Evolutionary conservation across 495 filamentous ascomycete species (phyloP).

Genomic region (Podospora appendiculata): DNA sequence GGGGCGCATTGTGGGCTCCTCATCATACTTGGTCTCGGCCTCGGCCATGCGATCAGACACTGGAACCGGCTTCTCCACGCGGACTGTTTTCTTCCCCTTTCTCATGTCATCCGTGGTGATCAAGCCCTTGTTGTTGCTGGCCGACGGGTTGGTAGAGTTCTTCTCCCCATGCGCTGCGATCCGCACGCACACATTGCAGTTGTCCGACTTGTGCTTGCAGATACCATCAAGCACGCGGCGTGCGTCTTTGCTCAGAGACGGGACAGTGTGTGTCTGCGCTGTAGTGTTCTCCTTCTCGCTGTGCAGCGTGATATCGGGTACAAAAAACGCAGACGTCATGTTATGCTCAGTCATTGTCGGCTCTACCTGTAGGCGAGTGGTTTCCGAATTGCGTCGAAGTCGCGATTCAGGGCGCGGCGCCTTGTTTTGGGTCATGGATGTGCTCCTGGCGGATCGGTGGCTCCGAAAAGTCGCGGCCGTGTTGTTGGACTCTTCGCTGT

Average conservation of each 20-base stretch:
- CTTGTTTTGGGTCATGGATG: conserved; percentile 8
- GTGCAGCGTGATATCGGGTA: conserved; percentile 40
- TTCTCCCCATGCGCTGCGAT: conserved; percentile 36
- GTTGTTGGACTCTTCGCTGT: conserved; percentile 12
- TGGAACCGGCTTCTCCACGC: conserved; percentile 59
- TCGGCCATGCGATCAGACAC: conserved; percentile 55
- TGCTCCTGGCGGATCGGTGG: conserved; percentile 8
- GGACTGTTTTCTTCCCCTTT: conserved; percentile 46
- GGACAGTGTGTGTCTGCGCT: conserved; percentile 15
- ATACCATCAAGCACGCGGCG: conserved; percentile 53
- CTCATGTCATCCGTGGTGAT: conserved; percentile 21
- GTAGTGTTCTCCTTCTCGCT: conserved; percentile 16
- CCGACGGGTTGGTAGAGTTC: conserved; percentile 2
- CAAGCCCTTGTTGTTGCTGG: conserved; percentile 3
- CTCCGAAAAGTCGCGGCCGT: conserved; percentile 10
- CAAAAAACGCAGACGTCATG: conserved; percentile 74
- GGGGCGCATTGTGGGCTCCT: conserved; percentile 71
- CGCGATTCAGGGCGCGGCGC: conserved; percentile 15
- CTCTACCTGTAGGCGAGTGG: conserved; percentile 14
- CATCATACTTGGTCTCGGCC: conserved; percentile 39
- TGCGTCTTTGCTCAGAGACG: conserved; percentile 36
- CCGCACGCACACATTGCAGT: conserved; percentile 68
- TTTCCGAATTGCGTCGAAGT: conserved; percentile 25
- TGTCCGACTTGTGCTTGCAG: conserved; percentile 57
- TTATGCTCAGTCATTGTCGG: conserved; percentile 37